Conservation (phyloP, 441 rosid genomes). For the Croton laevigatus region DNA sequence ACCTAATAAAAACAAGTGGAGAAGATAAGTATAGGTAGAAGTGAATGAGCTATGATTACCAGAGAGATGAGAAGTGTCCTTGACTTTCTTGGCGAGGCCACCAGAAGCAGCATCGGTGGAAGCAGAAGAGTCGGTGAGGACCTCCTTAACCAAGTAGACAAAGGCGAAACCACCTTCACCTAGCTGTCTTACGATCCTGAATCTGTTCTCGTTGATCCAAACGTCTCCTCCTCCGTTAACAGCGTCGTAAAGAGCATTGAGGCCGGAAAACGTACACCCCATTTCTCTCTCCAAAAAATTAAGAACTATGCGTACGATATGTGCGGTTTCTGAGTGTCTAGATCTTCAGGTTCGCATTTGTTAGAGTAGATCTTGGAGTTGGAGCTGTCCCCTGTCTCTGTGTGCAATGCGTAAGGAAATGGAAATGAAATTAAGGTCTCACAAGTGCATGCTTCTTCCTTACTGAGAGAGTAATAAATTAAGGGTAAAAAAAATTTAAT, state of each 20-base stretch:
- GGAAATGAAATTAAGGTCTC: neutral
- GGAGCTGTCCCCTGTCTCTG: neutral
- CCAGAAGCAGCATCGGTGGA: conserved; percentile 14
- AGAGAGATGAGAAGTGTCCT: conserved; percentile 88
- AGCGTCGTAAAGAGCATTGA: conserved; percentile 89
- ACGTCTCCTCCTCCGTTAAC: conserved; percentile 90
- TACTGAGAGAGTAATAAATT: too few species aligned
- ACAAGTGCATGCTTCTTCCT: too few species aligned
- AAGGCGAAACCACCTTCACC: conserved; percentile 99
- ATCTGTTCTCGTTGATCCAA: conserved; percentile 98
- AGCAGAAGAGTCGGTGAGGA: conserved; percentile 51
- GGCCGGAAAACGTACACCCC: conserved; percentile 97
- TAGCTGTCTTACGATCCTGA: conserved; percentile 84
- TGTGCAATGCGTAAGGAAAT: neutral
- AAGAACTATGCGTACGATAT: neutral
- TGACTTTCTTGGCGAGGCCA: conserved; percentile 78
- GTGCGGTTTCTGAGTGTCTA: too few species aligned
- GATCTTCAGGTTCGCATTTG: conserved; percentile 35
- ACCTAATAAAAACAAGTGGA: neutral
- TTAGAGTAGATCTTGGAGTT: conserved; percentile 4
- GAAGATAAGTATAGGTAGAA: neutral
- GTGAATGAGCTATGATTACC: conserved; percentile 33
- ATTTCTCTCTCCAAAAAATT: conserved; percentile 21
- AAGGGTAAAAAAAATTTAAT: too few species aligned
- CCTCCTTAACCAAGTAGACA: conserved; percentile 82